These are phyloP conservation scores for Boletus pseudopeckii DNA, from an alignment of 768 basidiomycete genomes.

Conservation along the genomic window DNA sequence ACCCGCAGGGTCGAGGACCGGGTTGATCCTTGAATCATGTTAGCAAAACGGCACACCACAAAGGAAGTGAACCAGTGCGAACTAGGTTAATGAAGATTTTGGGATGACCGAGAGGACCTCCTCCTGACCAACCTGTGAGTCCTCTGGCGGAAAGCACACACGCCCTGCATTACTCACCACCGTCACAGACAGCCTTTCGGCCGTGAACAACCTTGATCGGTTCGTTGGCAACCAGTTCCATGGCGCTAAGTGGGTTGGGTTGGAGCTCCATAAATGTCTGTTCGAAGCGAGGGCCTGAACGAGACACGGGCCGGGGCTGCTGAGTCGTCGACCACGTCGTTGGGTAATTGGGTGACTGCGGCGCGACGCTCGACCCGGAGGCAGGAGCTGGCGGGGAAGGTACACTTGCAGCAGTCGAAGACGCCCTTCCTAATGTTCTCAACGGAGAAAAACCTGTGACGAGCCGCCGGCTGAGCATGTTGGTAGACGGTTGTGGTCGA, in stretches of 20 bases:
- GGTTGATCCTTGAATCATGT: constrained; percentile 67
- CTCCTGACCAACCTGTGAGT: constrained; percentile 51
- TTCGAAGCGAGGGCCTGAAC: constrained; percentile 81
- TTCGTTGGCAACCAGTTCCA: constrained; percentile 84
- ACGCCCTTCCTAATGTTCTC: constrained; percentile 17
- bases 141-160: not conserved
- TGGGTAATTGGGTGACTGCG: constrained; percentile 82
- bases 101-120: constrained; percentile 93
- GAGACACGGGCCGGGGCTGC: constrained; percentile 56
- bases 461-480: constrained; percentile 30
- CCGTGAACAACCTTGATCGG: constrained; percentile 79
- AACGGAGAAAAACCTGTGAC: constrained; percentile 16
- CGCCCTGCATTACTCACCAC: constrained; percentile 60
- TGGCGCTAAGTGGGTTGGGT: constrained; percentile 85
- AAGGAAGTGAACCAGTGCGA: constrained; percentile 29
- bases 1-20: constrained; percentile 88
- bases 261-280: constrained; percentile 87
- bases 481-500: constrained; percentile 8
- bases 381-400: constrained; percentile 8
- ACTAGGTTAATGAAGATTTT: constrained; percentile 96
- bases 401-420: constrained; percentile 21
- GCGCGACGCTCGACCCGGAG: constrained; percentile 34
- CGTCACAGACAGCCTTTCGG: constrained; percentile 89
- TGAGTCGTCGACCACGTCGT: constrained; percentile 86
- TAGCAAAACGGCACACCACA: constrained; percentile 1